Evolutionary conservation across 2,329 filamentous ascomycete species (phyloP).

Genomic region (Trichoderma cornu-damae): DNA sequence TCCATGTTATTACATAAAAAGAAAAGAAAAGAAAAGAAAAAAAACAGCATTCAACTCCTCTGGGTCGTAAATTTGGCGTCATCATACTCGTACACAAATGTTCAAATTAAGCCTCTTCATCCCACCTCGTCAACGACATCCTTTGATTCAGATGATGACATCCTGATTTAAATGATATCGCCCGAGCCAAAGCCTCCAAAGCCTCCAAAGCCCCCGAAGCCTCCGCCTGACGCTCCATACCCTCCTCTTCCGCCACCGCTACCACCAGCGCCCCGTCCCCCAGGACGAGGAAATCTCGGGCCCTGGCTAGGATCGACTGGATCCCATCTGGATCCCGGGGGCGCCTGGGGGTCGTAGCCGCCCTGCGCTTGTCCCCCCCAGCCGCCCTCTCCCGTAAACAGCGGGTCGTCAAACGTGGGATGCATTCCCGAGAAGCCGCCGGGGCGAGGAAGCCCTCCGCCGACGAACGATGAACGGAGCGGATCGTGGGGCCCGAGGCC

Average conservation of each 20-base stretch:
- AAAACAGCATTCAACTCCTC: too few relatives aligned
- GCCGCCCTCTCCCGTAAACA: slow-evolving; percentile 60
- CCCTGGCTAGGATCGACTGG: slow-evolving; percentile 66
- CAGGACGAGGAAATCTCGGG: slow-evolving; percentile 44
- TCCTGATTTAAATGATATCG: slow-evolving; percentile 2
- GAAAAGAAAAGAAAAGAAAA: too few relatives aligned
- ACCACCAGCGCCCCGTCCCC: slow-evolving; percentile 26
- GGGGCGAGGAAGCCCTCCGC: slow-evolving; percentile 52
- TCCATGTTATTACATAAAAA: neutral
- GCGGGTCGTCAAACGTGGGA: slow-evolving; percentile 86
- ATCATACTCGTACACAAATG: neutral
- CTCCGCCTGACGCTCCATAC: slow-evolving; percentile 33
- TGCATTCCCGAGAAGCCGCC: slow-evolving; percentile 80
- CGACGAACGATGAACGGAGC: slow-evolving; percentile 60
- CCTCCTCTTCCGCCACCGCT: slow-evolving; percentile 29
- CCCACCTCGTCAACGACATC: neutral
- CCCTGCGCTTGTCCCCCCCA: slow-evolving; percentile 35
- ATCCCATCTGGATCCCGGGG: slow-evolving; percentile 88
- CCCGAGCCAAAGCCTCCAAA: neutral
- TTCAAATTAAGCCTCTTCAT: neutral
- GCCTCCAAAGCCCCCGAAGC: neutral
- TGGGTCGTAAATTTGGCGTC: neutral
- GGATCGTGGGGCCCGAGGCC: slow-evolving; percentile 83
- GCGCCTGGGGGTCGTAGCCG: slow-evolving; percentile 60
- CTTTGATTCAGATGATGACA: too few relatives aligned